A percentile compares a stretch with the other conserved stretches of the same genome.
Evolutionary conservation across 2,329 filamentous ascomycete genomes (phyloP).

Genomic region (Podosphaera aphanis): DNA sequence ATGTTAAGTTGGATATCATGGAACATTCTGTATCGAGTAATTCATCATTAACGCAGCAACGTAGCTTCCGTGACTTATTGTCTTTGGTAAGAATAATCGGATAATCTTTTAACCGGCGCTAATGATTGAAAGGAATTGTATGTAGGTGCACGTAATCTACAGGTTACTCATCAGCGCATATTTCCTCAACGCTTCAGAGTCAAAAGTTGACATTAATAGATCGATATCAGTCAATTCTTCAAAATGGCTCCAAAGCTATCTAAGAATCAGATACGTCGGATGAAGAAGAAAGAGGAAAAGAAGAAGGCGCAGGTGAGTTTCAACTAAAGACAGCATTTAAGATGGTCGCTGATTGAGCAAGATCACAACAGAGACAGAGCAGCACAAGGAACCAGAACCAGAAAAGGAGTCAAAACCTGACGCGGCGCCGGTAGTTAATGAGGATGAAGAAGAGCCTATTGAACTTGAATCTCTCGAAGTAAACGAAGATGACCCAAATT

Average conservation of each 20-base stretch:
- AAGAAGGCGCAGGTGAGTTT: constrained; percentile 28
- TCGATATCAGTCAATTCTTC: no score
- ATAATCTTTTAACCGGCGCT: constrained; percentile 6
- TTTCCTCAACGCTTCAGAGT: no score
- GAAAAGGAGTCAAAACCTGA: constrained; percentile 18
- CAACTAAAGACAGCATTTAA: no score
- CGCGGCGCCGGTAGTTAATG: constrained; percentile 15
- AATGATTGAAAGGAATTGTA: constrained; percentile 5
- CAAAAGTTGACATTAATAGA: no score
- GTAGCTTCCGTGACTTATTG: no score
- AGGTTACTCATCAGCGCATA: no score
- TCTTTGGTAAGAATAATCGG: not conserved
- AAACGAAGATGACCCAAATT: constrained; percentile 51
- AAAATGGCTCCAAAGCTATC: constrained; percentile 59
- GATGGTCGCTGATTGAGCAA: not conserved
- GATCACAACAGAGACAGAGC: constrained; percentile 5
- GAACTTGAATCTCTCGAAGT: constrained; percentile 23
- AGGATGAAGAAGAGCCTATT: constrained; percentile 14
- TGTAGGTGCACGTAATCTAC: no score
- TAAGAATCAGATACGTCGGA: constrained; percentile 83
- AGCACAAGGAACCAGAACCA: constrained; percentile 14
- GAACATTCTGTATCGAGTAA: no score
- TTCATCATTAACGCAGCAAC: no score
- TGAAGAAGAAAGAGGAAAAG: constrained; percentile 87
- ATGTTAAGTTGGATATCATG: no score